These are phyloP conservation scores for Cucurbita ficifolia DNA, from an alignment of 306 rosid genomes.

Conservation along the genomic window DNA sequence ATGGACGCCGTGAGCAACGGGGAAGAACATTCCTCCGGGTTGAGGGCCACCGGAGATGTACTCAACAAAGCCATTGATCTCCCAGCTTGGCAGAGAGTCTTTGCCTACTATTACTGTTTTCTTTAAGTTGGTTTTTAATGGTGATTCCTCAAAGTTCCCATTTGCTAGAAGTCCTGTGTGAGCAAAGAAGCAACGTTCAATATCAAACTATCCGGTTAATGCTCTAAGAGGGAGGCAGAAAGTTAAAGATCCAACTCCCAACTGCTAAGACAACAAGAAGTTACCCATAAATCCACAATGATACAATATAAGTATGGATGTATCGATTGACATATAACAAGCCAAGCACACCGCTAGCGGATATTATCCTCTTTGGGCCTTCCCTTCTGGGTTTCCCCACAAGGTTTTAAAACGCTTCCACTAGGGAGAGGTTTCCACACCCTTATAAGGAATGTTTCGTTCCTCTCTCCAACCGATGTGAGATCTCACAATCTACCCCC, in stretches of 20 bases:
- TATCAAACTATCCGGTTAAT: too few species aligned
- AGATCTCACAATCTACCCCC: too few species aligned
- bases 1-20: constrained; percentile 71
- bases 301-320: too few species aligned
- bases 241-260: neutral
- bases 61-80: constrained; percentile 71
- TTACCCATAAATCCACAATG: too few species aligned
- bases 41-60: constrained; percentile 86
- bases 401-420: too few species aligned
- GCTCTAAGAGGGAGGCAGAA: neutral
- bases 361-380: too few species aligned
- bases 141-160: constrained; percentile 80
- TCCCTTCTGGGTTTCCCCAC: too few species aligned
- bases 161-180: constrained; percentile 52
- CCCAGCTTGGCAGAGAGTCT: constrained; percentile 67
- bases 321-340: too few species aligned
- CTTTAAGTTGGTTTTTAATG: constrained; percentile 33
- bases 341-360: too few species aligned
- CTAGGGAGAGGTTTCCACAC: too few species aligned
- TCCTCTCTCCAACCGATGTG: too few species aligned
- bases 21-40: constrained; percentile 81
- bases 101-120: constrained; percentile 63
- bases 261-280: neutral
- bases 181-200: neutral
- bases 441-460: too few species aligned